Base-by-base conservation (phyloP, 129 eudicot species). In the Glebionis coronaria region DNA sequence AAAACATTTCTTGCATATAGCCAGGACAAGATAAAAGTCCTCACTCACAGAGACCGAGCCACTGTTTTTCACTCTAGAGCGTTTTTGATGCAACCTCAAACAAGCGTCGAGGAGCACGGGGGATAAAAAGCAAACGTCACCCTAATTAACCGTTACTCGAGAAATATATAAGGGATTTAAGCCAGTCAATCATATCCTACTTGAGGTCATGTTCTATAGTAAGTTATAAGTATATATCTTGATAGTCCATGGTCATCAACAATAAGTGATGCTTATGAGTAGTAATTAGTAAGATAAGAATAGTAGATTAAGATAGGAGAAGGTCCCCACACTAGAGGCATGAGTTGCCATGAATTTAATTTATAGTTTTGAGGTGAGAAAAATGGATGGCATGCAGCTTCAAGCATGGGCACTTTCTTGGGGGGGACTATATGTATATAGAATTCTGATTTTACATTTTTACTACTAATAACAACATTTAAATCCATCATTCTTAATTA, bases 341-440 rank as follows among this genome's bases (percentile, higher is more conserved):
- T 55, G 73, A 68, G 64, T 68, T 68, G 73, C 53, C 73, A 68
- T 68, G 54, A 68, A 68, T 52, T 68, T 52, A 47, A 18, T 68
- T 52, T 54, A 40, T 54, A 20, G 68, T 44, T 63, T 63, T 63
- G 69, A 63, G 69, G 69, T 44, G 69, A 44, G 73, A 68, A 68
- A 35, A 55, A 55, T 55, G 63, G 40, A 14, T 68, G 63, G 23
- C 63, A n/a, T n/a, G n/a, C n/a, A 68, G 54, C 31, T 54, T 56
- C 77, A 61, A 35, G 77, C 77, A 73, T 73, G 71, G 77, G 71
- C 61, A n/a, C n/a, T n/a, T n/a, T n/a, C n/a, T n/a, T n/a, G n/a
- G 47, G 72, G 72, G 72, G 61, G 71, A 67, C 61, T 67, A 23
- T 67, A 23, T 16, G 47, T 67, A 35, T 35, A 49, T 46, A 23